These are phyloP conservation scores for Amphicarpaea edgeworthii DNA, from an alignment of 306 rosid species.

Conservation along the genomic window DNA sequence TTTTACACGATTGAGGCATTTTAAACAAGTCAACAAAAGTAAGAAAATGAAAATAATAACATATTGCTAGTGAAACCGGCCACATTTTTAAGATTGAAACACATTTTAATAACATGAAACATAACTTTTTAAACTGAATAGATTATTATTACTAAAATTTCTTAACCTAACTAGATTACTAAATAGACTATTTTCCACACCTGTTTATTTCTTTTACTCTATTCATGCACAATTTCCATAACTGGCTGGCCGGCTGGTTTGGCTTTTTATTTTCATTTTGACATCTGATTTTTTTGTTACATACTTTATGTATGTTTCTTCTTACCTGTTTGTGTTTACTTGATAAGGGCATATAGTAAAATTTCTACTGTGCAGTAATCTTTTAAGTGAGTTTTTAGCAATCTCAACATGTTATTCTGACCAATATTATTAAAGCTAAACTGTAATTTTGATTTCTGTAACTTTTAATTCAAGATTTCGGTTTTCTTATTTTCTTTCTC, in stretches of 20 bases:
- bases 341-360: conserved; percentile 34
- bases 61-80: neutral
- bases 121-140: neutral
- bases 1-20: neutral
- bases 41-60: neutral
- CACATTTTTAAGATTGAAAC: conserved; percentile 3
- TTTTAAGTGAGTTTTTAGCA: no score
- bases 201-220: neutral
- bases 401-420: no score
- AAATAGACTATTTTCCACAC: neutral
- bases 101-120: neutral
- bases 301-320: neutral
- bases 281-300: conserved; percentile 36
- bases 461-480: no score
- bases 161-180: neutral
- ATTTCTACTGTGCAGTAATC: no score
- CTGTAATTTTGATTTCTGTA: no score
- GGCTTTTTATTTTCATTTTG: conserved; percentile 34
- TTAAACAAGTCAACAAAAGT: neutral
- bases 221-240: conserved; percentile 26
- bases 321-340: conserved; percentile 40
- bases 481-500: no score
- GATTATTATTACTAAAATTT: neutral
- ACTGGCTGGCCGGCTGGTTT: conserved; percentile 20
- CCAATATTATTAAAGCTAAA: no score